phyloP scores from a whole-genome alignment of 2,329 filamentous ascomycete species.

The Claviceps pusilla region DNA sequence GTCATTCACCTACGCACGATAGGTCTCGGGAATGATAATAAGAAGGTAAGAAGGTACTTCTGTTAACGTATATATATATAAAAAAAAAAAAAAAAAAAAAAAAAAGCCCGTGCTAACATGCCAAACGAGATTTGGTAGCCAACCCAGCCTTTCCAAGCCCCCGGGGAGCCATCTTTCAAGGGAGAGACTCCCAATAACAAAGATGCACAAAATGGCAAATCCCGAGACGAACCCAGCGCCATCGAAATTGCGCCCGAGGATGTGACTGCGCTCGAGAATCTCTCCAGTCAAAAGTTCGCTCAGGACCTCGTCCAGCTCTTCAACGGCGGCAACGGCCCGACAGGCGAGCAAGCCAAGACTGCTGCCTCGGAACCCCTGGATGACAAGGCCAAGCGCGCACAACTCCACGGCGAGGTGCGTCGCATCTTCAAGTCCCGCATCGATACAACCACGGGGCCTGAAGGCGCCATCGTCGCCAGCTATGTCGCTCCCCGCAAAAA shows the following conservation, averaged over 20 bases:
- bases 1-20: conserved; percentile 56
- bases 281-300: conserved; percentile 26
- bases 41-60: conserved; percentile 3
- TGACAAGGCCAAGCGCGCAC: conserved; percentile 30
- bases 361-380: conserved; percentile 26
- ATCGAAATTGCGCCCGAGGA: conserved; percentile 19
- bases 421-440: conserved; percentile 66
- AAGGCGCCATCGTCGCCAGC: conserved; percentile 49
- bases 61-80: not conserved
- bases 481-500: conserved; percentile 37
- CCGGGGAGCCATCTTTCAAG: conserved; percentile 3
- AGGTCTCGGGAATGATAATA: conserved; percentile 11
- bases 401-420: conserved; percentile 49
- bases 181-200: not conserved
- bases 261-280: conserved; percentile 20
- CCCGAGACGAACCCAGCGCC: conserved; percentile 6
- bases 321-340: conserved; percentile 18
- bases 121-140: conserved; percentile 1
- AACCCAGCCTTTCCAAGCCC: conserved; percentile 8
- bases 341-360: conserved; percentile 15
- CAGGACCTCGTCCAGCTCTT: conserved; percentile 28
- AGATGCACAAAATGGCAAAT: conserved; percentile 7
- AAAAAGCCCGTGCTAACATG: not conserved
- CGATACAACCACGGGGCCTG: conserved; percentile 52
- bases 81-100: not conserved